These are phyloP conservation scores for Amoebophrya sp. DNA, from an alignment of 169 alveolate genomes.

Conservation along the genomic window DNA sequence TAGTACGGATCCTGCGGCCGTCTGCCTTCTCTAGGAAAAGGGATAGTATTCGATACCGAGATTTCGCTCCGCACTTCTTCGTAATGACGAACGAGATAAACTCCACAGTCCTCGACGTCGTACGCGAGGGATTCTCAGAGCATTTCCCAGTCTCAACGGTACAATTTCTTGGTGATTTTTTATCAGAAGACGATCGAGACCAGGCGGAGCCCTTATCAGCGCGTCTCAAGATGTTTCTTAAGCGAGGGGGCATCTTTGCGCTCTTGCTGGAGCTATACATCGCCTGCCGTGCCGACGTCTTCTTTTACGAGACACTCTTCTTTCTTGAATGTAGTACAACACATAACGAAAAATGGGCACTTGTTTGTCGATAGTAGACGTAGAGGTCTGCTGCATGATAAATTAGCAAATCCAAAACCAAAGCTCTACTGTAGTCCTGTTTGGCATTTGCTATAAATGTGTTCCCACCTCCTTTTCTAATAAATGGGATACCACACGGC, in stretches of 20 bases:
- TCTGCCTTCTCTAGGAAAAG: neutral
- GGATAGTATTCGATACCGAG: neutral
- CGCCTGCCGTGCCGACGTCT: neutral
- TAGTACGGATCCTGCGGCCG: neutral
- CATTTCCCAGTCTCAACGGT: neutral
- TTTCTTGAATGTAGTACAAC: too few relatives aligned
- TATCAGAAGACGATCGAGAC: neutral
- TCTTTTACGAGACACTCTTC: too few relatives aligned
- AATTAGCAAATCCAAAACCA: too few relatives aligned
- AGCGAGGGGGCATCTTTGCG: neutral
- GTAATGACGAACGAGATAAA: constrained; percentile 9
- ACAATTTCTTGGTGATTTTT: neutral
- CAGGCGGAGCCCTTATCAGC: neutral
- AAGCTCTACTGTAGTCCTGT: too few relatives aligned
- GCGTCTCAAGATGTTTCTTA: neutral
- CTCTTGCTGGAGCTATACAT: neutral
- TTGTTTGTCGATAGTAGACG: too few relatives aligned
- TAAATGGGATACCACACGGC: neutral
- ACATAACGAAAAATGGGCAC: too few relatives aligned
- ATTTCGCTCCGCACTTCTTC: neutral
- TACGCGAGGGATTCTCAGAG: neutral
- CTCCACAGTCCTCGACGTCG: neutral
- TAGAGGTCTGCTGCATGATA: too few relatives aligned
- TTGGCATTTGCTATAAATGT: too few relatives aligned
- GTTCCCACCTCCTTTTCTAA: too few relatives aligned